Conservation (phyloP, 768 basidiomycete genomes). For the Tricholoma saponaceum region DNA sequence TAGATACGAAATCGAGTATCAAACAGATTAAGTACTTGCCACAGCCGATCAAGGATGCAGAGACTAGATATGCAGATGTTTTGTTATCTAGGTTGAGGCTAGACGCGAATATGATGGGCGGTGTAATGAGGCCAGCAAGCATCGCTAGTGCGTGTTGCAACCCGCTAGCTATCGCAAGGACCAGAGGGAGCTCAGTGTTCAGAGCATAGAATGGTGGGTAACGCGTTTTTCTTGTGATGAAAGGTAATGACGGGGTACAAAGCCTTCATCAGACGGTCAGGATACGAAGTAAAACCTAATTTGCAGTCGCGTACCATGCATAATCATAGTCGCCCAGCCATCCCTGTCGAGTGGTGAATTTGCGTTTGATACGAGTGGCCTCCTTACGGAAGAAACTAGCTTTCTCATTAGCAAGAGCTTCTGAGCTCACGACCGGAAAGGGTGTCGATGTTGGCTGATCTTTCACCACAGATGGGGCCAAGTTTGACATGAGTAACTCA, state of each 20-base stretch:
- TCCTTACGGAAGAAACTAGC: neutral
- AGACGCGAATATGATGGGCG: constrained; percentile 76
- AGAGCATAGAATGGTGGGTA: constrained; percentile 74
- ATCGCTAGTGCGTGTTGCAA: constrained; percentile 77
- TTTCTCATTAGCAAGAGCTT: neutral
- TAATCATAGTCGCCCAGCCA: constrained; percentile 89
- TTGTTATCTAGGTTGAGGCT: constrained; percentile 52
- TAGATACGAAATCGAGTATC: too few relatives aligned
- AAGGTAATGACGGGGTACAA: constrained; percentile 67
- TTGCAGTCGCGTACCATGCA: constrained; percentile 36
- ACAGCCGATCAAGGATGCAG: constrained; percentile 75
- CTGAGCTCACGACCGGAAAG: constrained; percentile 9
- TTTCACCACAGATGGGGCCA: neutral
- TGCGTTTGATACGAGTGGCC: constrained; percentile 20
- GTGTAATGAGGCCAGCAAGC: constrained; percentile 80
- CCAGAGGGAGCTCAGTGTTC: constrained; percentile 65
- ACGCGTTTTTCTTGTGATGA: constrained; percentile 32
- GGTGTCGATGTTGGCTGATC: constrained; percentile 11
- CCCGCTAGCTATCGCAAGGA: constrained; percentile 70
- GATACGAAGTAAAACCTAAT: neutral
- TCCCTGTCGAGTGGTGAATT: constrained; percentile 47
- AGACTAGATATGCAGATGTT: constrained; percentile 75
- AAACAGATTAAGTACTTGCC: constrained; percentile 35
- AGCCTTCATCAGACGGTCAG: constrained; percentile 32
- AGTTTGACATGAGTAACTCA: neutral